phyloP scores from a whole-genome alignment of 805 yeast species.

The Komagataella phaffii region DNA sequence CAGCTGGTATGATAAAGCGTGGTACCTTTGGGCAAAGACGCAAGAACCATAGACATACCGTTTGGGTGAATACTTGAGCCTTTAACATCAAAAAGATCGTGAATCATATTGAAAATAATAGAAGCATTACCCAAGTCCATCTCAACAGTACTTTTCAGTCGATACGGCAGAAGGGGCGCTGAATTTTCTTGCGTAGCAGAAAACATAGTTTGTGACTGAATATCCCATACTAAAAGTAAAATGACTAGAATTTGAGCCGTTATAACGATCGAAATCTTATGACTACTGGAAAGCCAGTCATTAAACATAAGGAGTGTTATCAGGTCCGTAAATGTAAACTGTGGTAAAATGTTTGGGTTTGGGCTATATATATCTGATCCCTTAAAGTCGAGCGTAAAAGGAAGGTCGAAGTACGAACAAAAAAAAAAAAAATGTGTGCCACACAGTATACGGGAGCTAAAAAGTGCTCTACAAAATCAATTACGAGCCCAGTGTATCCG shows the following conservation, averaged over 20 bases:
- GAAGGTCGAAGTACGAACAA: no score
- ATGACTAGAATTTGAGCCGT: neutral
- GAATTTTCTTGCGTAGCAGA: neutral
- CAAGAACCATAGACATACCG: neutral
- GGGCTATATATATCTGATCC: no score
- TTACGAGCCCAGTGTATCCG: conserved; percentile 29
- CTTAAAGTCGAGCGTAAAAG: no score
- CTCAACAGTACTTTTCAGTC: neutral
- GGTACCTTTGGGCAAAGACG: neutral
- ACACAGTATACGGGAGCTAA: neutral
- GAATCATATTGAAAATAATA: neutral
- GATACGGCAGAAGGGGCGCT: neutral
- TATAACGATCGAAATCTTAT: neutral
- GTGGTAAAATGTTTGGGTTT: no score
- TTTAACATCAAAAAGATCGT: neutral
- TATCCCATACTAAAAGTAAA: neutral
- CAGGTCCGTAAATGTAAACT: no score
- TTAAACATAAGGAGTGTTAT: neutral
- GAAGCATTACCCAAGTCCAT: neutral
- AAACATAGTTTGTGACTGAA: neutral
- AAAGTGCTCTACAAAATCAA: no score
- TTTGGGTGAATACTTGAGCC: neutral
- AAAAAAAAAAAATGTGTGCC: neutral
- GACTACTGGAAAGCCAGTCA: neutral
- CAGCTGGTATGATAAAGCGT: neutral